Evolutionary conservation across 2,329 filamentous ascomycete species (phyloP), one percentile per base, ranked within the genome.

Genomic region (Aspergillus tubingensis): DNA sequence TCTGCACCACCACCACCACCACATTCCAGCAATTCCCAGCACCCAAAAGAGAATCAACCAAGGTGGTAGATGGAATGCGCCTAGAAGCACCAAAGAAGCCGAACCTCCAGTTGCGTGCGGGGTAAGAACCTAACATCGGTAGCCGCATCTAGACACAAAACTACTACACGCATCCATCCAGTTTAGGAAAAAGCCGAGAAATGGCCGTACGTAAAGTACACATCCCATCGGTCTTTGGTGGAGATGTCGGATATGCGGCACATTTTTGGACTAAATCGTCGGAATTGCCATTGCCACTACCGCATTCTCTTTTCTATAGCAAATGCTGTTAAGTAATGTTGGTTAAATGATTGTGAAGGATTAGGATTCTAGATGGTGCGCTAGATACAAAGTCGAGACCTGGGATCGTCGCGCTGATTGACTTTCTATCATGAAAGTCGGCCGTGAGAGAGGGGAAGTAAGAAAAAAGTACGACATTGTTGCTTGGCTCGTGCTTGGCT

Each of bases 41-140:
- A 36, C 4, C 32, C 10, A 13, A 0, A 36, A 36, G 11, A 36
- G n/a, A 32, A 30, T 15, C 2, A 2, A 10, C 3, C 8, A 21
- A 30, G 1, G 19, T 8, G 17, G 19, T 7, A 17, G 8, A 19
- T 56, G 60, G 44, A 62, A 59, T 30, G 25, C 17, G 41, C 49
- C 52, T 59, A 56, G 57, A 62, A 62, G 36, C 23, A 13, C 39
- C 17, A 36, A 25, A 55, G 52, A 48, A 54, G 27, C 36, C 27
- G 23, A 21, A 30, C 11, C 4, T 13, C 21, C 21, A 53, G 11
- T 36, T 36, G 11, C 32, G 54, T 64, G 54, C 57, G 60, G 60
- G 62, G 60, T 62, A 58, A 30, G 25, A 5, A 23, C 27, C 10
- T 30, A 30, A 30, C 10, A 50, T n/a, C 27, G 17, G 19, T n/a